A percentile compares a stretch with the other conserved stretches of the same genome.
phyloP scores from a whole-genome alignment of 129 eudicot genomes.

The Centaurea solstitialis region DNA sequence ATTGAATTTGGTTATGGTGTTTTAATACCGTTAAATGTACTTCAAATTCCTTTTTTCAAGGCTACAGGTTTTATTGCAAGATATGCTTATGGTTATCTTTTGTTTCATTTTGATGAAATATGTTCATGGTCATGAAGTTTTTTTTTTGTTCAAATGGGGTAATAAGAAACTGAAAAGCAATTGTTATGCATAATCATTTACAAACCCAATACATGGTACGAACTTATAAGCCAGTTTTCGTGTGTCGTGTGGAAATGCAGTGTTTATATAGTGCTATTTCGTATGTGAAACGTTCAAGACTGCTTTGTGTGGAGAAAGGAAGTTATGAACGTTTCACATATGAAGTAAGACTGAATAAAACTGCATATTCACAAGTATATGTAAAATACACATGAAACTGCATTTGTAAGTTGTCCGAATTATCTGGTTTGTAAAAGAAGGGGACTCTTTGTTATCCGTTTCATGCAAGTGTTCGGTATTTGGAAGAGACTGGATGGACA shows the following conservation, averaged over 20 bases:
- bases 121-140: not conserved
- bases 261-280: not conserved
- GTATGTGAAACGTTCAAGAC: not conserved
- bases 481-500: not conserved
- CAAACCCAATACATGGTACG: not conserved
- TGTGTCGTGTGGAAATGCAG: not conserved
- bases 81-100: not conserved
- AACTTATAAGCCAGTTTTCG: not conserved
- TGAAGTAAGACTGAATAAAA: not conserved
- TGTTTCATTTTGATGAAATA: not conserved
- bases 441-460: not conserved
- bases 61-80: not conserved
- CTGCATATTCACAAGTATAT: not conserved
- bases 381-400: not conserved
- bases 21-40: constrained; percentile 11
- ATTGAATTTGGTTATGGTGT: constrained; percentile 18
- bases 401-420: not conserved
- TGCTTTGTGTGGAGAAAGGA: not conserved
- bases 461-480: not conserved
- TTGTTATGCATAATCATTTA: not conserved
- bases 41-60: constrained; percentile 6
- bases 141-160: not conserved
- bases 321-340: not conserved
- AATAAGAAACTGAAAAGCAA: not conserved
- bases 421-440: not conserved